A percentile compares a stretch with the other conserved stretches of the same genome.
These are phyloP conservation scores for Pseudomonodictys pantanalensis DNA, from an alignment of 495 filamentous ascomycete genomes.

Conservation along the genomic window DNA sequence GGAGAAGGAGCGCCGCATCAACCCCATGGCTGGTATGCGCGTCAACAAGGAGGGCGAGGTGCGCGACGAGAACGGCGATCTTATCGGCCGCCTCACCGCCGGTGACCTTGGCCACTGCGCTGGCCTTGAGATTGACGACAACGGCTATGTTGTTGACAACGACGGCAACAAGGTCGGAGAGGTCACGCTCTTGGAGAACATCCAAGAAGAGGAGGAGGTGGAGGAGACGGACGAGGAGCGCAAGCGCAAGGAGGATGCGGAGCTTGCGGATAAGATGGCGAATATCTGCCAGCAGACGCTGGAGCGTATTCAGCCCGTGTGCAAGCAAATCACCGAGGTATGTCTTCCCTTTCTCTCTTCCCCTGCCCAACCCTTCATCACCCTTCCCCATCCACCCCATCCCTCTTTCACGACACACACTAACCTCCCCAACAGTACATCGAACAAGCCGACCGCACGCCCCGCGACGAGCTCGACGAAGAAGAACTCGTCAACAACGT, in stretches of 20 bases:
- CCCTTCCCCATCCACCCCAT: conserved; percentile 7
- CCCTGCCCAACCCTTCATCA: too few relatives aligned
- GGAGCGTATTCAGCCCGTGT: conserved; percentile 78
- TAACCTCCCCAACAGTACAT: conserved; percentile 56
- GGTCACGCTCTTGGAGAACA: conserved; percentile 72
- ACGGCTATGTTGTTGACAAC: conserved; percentile 78
- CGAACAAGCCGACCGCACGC: conserved; percentile 74
- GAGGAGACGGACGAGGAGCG: conserved; percentile 53
- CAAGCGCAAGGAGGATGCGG: conserved; percentile 61
- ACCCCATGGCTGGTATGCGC: conserved; percentile 70
- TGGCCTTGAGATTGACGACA: conserved; percentile 80
- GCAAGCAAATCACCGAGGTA: conserved; percentile 84
- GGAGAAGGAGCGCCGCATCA: conserved; percentile 62
- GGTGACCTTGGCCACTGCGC: conserved; percentile 67
- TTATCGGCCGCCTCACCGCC: conserved; percentile 74
- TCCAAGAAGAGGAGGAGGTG: conserved; percentile 55
- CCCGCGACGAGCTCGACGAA: conserved; percentile 90
- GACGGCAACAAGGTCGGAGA: conserved; percentile 80
- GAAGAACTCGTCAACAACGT: conserved; percentile 82
- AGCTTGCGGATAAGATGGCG: conserved; percentile 76
- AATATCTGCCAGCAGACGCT: conserved; percentile 72
- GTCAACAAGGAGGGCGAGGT: conserved; percentile 84
- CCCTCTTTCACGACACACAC: neutral
- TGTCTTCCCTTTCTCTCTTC: too few relatives aligned
- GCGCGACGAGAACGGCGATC: conserved; percentile 72